A percentile compares a stretch with the other conserved stretches of the same genome.
These are phyloP conservation scores for Sporothrix schenckii DNA, from an alignment of 2,329 filamentous ascomycete genomes.

Conservation along the genomic window DNA sequence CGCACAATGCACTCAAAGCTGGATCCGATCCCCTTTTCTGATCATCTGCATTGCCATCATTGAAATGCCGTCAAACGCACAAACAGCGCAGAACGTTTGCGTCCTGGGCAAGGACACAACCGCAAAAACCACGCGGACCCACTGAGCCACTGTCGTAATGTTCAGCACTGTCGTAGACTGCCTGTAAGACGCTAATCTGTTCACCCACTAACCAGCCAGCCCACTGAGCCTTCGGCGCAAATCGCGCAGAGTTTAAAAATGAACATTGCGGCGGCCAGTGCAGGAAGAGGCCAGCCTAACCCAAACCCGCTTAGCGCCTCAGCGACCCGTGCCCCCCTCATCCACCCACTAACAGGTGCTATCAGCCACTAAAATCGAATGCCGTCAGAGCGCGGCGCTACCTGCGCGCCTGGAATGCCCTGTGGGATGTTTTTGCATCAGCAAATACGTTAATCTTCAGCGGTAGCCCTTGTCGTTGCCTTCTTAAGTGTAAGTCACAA, in stretches of 20 bases:
- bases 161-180: neutral
- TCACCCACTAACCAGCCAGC: too few relatives aligned
- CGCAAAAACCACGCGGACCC: constrained; percentile 19
- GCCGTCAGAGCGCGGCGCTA: too few relatives aligned
- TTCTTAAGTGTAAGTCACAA: neutral
- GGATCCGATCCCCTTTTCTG: too few relatives aligned
- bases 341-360: neutral
- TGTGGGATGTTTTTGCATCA: too few relatives aligned
- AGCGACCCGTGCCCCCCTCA: neutral
- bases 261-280: neutral
- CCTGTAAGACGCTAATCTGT: too few relatives aligned
- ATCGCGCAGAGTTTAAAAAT: constrained; percentile 13
- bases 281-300: neutral
- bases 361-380: too few relatives aligned
- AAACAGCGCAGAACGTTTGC: neutral
- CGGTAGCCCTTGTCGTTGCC: neutral
- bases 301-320: neutral
- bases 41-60: too few relatives aligned
- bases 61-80: too few relatives aligned
- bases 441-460: neutral
- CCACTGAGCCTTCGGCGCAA: neutral
- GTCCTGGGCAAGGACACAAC: neutral
- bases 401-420: too few relatives aligned
- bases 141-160: neutral
- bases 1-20: too few relatives aligned